Evolutionary conservation across 2,329 filamentous ascomycete species (phyloP).

Genomic region (Zasmidium cellare): DNA sequence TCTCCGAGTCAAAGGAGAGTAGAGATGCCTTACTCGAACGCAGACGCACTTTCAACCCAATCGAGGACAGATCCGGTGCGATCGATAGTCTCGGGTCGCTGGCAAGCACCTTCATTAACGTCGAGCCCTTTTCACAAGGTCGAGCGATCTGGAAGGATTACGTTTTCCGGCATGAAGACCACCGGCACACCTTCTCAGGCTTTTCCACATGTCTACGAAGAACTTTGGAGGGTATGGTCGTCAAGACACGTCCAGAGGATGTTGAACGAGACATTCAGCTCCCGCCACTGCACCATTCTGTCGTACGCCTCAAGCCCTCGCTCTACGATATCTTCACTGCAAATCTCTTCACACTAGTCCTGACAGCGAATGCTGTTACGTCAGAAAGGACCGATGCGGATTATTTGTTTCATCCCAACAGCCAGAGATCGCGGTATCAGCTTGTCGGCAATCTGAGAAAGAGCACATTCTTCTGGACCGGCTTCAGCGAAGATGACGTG

Average conservation of each 20-base stretch:
- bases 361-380: constrained; percentile 83
- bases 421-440: constrained; percentile 64
- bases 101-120: constrained; percentile 69
- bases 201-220: constrained; percentile 63
- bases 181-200: constrained; percentile 60
- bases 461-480: constrained; percentile 83
- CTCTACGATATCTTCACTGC: constrained; percentile 81
- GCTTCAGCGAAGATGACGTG: constrained; percentile 67
- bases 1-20: constrained; percentile 23
- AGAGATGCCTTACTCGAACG: constrained; percentile 37
- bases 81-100: constrained; percentile 65
- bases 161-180: constrained; percentile 55
- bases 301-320: constrained; percentile 75
- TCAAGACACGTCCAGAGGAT: constrained; percentile 75
- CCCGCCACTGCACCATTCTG: constrained; percentile 70
- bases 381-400: constrained; percentile 81
- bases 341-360: constrained; percentile 81
- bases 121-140: constrained; percentile 75
- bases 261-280: constrained; percentile 64
- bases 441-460: constrained; percentile 79
- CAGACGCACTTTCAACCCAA: constrained; percentile 40
- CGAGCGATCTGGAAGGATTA: constrained; percentile 71
- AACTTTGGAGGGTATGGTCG: constrained; percentile 71
- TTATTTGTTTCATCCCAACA: constrained; percentile 83
- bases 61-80: constrained; percentile 43